Conservation (phyloP, 2,329 filamentous ascomycete genomes). For the Aspergillus sp. region DNA sequence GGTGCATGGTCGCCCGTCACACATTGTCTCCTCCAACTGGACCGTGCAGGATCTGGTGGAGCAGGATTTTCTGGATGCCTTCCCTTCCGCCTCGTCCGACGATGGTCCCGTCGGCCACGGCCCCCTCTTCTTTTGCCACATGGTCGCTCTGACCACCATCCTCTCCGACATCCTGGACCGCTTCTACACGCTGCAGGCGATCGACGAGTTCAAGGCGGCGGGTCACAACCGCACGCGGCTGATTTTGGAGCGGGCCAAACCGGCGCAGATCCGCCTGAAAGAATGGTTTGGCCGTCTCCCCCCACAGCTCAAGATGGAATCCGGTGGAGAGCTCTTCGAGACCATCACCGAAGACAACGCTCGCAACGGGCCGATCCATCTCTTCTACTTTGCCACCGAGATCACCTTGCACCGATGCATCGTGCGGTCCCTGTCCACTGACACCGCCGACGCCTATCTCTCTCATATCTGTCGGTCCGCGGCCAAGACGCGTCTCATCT, state of each 20-base stretch:
- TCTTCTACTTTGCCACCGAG: conserved; percentile 91
- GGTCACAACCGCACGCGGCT: conserved; percentile 48
- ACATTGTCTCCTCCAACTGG: conserved; percentile 71
- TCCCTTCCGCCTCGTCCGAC: conserved; percentile 29
- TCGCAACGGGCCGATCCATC: conserved; percentile 70
- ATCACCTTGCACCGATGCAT: conserved; percentile 91
- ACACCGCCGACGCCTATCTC: conserved; percentile 70
- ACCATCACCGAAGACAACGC: conserved; percentile 40
- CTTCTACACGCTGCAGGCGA: conserved; percentile 52
- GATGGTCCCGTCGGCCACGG: conserved; percentile 40
- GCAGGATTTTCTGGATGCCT: conserved; percentile 41
- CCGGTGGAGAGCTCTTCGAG: conserved; percentile 46
- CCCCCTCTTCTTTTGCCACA: conserved; percentile 50
- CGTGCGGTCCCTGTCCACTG: conserved; percentile 69
- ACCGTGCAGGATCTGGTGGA: conserved; percentile 57
- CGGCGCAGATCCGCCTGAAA: conserved; percentile 52
- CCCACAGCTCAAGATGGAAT: conserved; percentile 50
- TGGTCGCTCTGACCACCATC: conserved; percentile 53
- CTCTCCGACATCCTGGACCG: conserved; percentile 52
- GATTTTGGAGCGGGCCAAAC: conserved; percentile 54
- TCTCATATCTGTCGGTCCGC: conserved; percentile 90
- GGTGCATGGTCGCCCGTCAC: conserved; percentile 80
- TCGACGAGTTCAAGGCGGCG: conserved; percentile 42
- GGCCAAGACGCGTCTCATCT: conserved; percentile 90
- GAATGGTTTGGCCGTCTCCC: conserved; percentile 54